Percentiles rank a stretch among this genome's conserved stretches.
These are phyloP conservation scores for Calonectria fujianensis DNA, from an alignment of 2,329 filamentous ascomycete species.

Conservation along the genomic window DNA sequence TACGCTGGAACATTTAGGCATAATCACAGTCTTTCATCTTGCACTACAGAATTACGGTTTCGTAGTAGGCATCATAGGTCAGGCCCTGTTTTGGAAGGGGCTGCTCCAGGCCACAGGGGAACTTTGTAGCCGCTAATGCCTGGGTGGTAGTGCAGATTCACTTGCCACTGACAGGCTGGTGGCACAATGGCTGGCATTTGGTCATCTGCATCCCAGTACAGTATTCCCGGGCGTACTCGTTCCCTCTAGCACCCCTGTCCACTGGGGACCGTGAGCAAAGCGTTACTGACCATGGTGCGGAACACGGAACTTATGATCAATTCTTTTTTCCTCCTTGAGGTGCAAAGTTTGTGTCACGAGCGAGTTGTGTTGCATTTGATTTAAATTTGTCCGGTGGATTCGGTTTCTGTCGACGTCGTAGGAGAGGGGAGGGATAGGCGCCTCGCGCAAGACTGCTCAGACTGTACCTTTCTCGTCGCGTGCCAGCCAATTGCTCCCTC, in stretches of 20 bases:
- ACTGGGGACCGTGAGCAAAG: not conserved
- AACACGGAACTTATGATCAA: not conserved
- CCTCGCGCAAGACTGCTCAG: not conserved
- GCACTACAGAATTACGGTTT: not conserved
- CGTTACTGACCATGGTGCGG: not conserved
- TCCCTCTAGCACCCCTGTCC: not conserved
- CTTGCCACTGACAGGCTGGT: slow-evolving; percentile 28
- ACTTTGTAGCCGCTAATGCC: slow-evolving; percentile 17
- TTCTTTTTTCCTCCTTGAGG: not conserved
- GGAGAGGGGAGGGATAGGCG: not conserved
- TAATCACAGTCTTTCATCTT: not conserved
- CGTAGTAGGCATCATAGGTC: slow-evolving; percentile 1
- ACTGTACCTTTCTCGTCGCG: slow-evolving; percentile 1
- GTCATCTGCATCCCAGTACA: slow-evolving; percentile 29
- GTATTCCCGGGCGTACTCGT: slow-evolving; percentile 16
- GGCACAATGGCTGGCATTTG: slow-evolving; percentile 9
- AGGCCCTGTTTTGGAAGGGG: not conserved
- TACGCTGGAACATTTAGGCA: not conserved
- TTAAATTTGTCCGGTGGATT: not conserved
- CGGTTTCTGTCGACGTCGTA: slow-evolving; percentile 10
- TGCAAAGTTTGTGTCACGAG: not conserved
- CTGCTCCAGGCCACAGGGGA: not conserved
- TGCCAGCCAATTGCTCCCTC: slow-evolving; percentile 15
- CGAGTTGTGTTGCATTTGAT: not conserved
- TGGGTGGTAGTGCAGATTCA: slow-evolving; percentile 7